Percentiles rank a stretch among this genome's conserved stretches.
Evolutionary conservation across 805 yeast genomes (phyloP).

Genomic region (Wickerhamiella bombiphila): DNA sequence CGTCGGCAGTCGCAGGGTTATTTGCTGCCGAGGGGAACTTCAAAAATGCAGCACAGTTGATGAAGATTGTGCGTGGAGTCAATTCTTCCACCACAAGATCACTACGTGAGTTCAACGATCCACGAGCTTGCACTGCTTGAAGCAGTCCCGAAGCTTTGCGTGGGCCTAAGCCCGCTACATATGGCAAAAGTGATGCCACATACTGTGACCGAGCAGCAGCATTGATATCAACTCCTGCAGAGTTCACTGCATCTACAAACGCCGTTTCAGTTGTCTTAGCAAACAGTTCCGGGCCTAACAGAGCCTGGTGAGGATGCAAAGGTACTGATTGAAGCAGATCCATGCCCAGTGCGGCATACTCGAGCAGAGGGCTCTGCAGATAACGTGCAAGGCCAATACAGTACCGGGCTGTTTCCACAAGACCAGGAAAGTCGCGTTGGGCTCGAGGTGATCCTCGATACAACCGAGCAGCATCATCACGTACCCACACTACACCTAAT

Average conservation of each 20-base stretch:
- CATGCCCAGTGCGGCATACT: conserved; percentile 68
- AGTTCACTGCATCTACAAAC: conserved; percentile 76
- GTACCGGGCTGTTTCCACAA: conserved; percentile 65
- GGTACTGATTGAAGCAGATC: conserved; percentile 48
- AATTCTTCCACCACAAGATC: conserved; percentile 73
- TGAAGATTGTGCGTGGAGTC: conserved; percentile 64
- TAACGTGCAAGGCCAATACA: conserved; percentile 84
- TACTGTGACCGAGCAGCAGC: conserved; percentile 70
- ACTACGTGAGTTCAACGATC: conserved; percentile 50
- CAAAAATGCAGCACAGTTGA: conserved; percentile 85
- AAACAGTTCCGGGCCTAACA: conserved; percentile 50
- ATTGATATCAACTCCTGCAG: conserved; percentile 88
- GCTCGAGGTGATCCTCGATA: conserved; percentile 72
- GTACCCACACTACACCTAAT: conserved; percentile 63
- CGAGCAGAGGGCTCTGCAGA: conserved; percentile 83
- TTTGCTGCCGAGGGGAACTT: conserved; percentile 60
- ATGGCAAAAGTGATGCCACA: conserved; percentile 56
- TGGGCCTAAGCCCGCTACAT: conserved; percentile 85
- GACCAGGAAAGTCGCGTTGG: conserved; percentile 64
- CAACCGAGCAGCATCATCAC: conserved; percentile 84
- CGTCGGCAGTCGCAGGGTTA: conserved; percentile 29
- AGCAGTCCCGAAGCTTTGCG: conserved; percentile 82
- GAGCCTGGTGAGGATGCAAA: conserved; percentile 51
- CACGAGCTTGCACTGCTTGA: conserved; percentile 54
- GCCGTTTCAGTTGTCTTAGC: conserved; percentile 58